Evolutionary conservation across 306 rosid species (phyloP).

Genomic region (Alnus glutinosa): DNA sequence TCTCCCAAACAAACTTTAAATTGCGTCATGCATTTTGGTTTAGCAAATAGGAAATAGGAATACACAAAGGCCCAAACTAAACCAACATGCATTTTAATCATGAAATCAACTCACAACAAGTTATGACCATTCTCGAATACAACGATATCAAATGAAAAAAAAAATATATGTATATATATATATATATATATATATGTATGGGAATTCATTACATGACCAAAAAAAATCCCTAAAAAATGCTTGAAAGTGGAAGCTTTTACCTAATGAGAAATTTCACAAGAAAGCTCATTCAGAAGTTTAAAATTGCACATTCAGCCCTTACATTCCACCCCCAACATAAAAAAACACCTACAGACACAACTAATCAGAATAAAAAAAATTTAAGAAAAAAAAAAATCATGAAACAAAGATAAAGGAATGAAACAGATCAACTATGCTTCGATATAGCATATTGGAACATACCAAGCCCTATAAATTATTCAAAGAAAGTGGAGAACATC

Average conservation of each 20-base stretch:
- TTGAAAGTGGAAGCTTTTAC: constrained; percentile 19
- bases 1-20: no score
- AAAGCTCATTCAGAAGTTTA: constrained; percentile 20
- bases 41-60: no score
- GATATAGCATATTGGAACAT: not conserved
- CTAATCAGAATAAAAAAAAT: constrained; percentile 19
- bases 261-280: constrained; percentile 26
- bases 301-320: constrained; percentile 23
- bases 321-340: constrained; percentile 23
- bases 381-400: constrained; percentile 1
- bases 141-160: not conserved
- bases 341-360: constrained; percentile 5
- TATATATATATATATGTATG: no score
- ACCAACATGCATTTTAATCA: not conserved
- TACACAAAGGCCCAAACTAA: no score
- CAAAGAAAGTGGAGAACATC: not conserved
- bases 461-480: constrained; percentile 16
- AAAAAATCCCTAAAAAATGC: not conserved
- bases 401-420: not conserved
- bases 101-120: not conserved
- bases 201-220: not conserved
- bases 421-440: constrained; percentile 18
- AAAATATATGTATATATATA: no score
- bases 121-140: not conserved
- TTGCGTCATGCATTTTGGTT: no score